phyloP scores from a whole-genome alignment of 2,329 filamentous ascomycete genomes.

The Grosmannia serpens region DNA sequence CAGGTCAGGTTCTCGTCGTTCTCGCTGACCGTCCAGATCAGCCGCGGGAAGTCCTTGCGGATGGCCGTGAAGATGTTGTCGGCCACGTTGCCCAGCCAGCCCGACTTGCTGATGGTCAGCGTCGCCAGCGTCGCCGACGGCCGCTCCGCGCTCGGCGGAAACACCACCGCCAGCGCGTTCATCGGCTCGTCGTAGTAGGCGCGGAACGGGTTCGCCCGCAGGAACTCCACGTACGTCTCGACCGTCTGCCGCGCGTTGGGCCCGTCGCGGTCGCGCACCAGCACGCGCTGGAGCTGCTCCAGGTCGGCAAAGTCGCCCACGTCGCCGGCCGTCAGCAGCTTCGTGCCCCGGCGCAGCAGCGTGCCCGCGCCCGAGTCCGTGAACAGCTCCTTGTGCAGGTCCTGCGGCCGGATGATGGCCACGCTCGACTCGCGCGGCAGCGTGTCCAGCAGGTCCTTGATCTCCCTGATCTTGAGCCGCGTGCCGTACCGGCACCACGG shows the following conservation, averaged over 20 bases:
- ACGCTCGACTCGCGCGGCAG: constrained; percentile 88
- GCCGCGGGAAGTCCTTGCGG: constrained; percentile 83
- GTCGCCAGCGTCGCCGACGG: constrained; percentile 75
- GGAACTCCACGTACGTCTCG: constrained; percentile 71
- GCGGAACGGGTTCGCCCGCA: constrained; percentile 70
- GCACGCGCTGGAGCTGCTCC: constrained; percentile 65
- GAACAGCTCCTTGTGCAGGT: constrained; percentile 92
- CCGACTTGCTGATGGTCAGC: constrained; percentile 84
- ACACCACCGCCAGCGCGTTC: constrained; percentile 82
- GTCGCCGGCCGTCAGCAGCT: constrained; percentile 62
- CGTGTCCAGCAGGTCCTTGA: constrained; percentile 82
- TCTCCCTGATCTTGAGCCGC: constrained; percentile 92
- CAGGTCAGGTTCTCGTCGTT: constrained; percentile 94
- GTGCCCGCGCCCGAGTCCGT: constrained; percentile 93
- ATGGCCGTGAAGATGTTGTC: constrained; percentile 92
- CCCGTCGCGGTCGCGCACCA: constrained; percentile 71
- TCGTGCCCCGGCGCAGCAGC: constrained; percentile 82
- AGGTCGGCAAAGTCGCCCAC: constrained; percentile 67
- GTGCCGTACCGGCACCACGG: constrained; percentile 94
- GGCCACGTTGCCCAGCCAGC: constrained; percentile 87
- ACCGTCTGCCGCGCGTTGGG: constrained; percentile 74
- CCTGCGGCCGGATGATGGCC: constrained; percentile 92
- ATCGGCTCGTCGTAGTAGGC: constrained; percentile 91
- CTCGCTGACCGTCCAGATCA: constrained; percentile 94
- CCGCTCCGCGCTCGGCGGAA: constrained; percentile 57